Evolutionary conservation across 2,329 filamentous ascomycete species (phyloP).

Genomic region (Chrysoporthe deuterocubensis): DNA sequence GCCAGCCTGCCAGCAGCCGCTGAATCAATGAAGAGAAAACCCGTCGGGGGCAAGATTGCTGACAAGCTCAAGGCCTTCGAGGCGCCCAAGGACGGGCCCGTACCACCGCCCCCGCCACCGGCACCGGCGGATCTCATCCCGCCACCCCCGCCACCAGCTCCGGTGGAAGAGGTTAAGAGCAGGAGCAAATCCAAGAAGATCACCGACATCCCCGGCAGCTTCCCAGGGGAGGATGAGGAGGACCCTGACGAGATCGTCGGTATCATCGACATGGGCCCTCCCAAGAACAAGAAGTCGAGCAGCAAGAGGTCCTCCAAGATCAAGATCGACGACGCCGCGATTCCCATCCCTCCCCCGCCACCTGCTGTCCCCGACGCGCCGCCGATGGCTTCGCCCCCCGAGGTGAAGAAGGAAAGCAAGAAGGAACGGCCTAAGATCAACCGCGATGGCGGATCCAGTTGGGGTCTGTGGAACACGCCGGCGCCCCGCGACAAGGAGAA

Average conservation of each 20-base stretch:
- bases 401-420: conserved; percentile 62
- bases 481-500: conserved; percentile 53
- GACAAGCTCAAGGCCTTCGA: conserved; percentile 63
- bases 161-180: conserved; percentile 46
- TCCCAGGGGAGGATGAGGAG: conserved; percentile 56
- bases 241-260: conserved; percentile 48
- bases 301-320: conserved; percentile 47
- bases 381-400: conserved; percentile 55
- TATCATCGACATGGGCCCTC: conserved; percentile 54
- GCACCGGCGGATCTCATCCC: conserved; percentile 19
- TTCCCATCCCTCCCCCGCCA: conserved; percentile 46
- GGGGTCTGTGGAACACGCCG: conserved; percentile 74
- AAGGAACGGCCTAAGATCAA: conserved; percentile 80
- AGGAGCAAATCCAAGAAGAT: conserved; percentile 41
- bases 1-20: conserved; percentile 11
- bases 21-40: conserved; percentile 50
- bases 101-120: conserved; percentile 42
- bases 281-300: conserved; percentile 47
- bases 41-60: conserved; percentile 56
- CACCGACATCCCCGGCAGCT: conserved; percentile 59
- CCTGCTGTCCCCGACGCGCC: conserved; percentile 53
- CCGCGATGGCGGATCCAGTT: conserved; percentile 67
- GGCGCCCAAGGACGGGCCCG: conserved; percentile 40
- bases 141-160: conserved; percentile 46
- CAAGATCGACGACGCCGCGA: conserved; percentile 41